Percentiles rank a stretch among this genome's conserved stretches.
phyloP scores from a whole-genome alignment of 2,329 filamentous ascomycete species.

The Lasiodiplodia citricola region DNA sequence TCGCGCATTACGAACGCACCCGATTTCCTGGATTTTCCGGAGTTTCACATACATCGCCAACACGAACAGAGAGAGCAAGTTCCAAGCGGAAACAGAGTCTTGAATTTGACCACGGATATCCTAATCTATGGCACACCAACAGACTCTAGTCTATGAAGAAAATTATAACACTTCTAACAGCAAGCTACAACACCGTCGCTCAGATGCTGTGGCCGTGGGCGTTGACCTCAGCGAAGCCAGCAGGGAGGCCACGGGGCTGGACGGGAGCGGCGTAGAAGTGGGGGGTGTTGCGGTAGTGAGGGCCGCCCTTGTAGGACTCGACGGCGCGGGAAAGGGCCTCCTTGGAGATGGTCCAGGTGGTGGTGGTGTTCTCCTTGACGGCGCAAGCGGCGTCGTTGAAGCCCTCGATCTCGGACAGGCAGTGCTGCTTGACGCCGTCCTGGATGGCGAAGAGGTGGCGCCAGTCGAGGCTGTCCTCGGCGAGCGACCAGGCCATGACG shows the following conservation, averaged over 20 bases:
- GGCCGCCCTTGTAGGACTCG: background rate
- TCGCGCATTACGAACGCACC: background rate
- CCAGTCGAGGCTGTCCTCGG: slow-evolving; percentile 62
- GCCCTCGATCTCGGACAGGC: slow-evolving; percentile 5
- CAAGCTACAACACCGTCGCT: background rate
- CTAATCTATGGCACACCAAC: too few relatives aligned
- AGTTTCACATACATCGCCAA: slow-evolving; percentile 2
- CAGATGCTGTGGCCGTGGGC: slow-evolving; percentile 7
- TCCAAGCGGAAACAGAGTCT: background rate
- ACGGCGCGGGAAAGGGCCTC: too few relatives aligned
- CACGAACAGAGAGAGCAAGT: background rate
- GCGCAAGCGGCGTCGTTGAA: background rate
- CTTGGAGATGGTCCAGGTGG: background rate
- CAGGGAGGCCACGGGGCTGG: background rate
- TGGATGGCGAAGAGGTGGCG: slow-evolving; percentile 22
- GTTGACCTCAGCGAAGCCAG: background rate
- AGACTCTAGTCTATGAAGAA: background rate
- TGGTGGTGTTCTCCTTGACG: background rate
- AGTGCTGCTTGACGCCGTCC: slow-evolving; percentile 8
- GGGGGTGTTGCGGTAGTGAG: background rate
- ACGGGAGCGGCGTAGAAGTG: slow-evolving; percentile 5
- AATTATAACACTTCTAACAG: background rate
- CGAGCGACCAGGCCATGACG: slow-evolving; percentile 77
- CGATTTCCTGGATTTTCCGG: background rate
- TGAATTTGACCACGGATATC: background rate